A percentile compares a stretch with the other conserved stretches of the same genome.
Evolutionary conservation across 2,329 filamentous ascomycete genomes (phyloP).

Genomic region (Aureobasidium sp.): DNA sequence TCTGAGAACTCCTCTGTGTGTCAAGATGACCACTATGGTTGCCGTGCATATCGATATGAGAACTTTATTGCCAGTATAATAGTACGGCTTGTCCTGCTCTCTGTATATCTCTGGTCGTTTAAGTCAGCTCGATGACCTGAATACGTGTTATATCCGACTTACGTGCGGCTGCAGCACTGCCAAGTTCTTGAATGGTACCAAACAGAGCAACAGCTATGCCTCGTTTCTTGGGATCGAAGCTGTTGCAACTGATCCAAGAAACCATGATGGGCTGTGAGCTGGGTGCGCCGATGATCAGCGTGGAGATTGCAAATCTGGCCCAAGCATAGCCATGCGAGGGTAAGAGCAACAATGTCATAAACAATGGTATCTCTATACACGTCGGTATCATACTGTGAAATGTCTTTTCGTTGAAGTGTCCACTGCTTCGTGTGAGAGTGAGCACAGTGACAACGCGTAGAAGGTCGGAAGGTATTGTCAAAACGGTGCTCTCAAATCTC

Average conservation of each 20-base stretch:
- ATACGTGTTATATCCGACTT: neutral
- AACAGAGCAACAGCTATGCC: conserved; percentile 44
- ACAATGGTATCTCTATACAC: conserved; percentile 47
- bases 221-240: conserved; percentile 44
- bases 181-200: conserved; percentile 43
- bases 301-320: conserved; percentile 35
- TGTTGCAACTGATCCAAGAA: conserved; percentile 46
- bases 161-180: conserved; percentile 31
- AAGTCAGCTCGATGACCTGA: neutral
- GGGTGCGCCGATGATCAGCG: conserved; percentile 31
- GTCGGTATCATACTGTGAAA: conserved; percentile 48
- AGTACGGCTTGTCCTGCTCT: conserved; percentile 48
- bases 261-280: conserved; percentile 52
- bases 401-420: conserved; percentile 49
- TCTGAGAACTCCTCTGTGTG: conserved; percentile 40
- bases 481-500: conserved; percentile 16
- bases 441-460: conserved; percentile 47
- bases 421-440: conserved; percentile 47
- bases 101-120: conserved; percentile 42
- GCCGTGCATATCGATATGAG: conserved; percentile 48
- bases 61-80: conserved; percentile 52
- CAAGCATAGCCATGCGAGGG: conserved; percentile 46
- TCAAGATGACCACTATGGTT: conserved; percentile 44
- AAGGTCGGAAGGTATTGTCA: conserved; percentile 15
- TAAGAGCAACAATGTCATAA: conserved; percentile 46